These are phyloP conservation scores for Triticum urartu DNA, from an alignment of 176 grass and related monocot species.

Conservation along the genomic window DNA sequence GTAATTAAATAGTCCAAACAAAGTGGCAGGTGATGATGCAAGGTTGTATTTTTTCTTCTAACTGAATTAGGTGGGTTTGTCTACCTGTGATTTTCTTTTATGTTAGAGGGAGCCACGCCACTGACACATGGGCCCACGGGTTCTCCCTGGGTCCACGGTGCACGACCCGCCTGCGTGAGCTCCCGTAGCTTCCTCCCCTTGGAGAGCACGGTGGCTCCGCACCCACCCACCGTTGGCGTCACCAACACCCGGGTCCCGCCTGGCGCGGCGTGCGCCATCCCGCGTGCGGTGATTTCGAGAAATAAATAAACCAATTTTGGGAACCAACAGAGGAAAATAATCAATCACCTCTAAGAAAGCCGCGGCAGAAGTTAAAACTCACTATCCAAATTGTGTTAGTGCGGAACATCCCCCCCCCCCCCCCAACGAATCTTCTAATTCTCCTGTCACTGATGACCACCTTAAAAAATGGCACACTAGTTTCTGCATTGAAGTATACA, in stretches of 20 bases:
- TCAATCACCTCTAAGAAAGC: neutral
- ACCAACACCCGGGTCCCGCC: too few relatives aligned
- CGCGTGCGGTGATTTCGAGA: too few relatives aligned
- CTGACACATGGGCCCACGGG: too few relatives aligned
- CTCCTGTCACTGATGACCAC: neutral
- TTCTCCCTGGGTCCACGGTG: too few relatives aligned
- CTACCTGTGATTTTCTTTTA: neutral
- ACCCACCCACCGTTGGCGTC: too few relatives aligned
- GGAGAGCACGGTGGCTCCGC: too few relatives aligned
- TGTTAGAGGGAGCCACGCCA: too few relatives aligned
- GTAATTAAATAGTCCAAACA: neutral
- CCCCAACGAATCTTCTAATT: too few relatives aligned
- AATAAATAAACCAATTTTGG: neutral
- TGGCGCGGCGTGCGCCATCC: too few relatives aligned
- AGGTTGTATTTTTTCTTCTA: neutral
- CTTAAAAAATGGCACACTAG: neutral
- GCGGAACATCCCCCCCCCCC: neutral
- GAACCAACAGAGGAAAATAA: neutral
- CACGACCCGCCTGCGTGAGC: too few relatives aligned
- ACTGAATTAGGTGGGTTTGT: neutral
- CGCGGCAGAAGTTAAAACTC: neutral
- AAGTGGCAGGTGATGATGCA: neutral
- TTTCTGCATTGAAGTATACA: neutral
- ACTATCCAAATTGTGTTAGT: neutral
- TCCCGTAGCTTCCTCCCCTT: too few relatives aligned